These are phyloP conservation scores for Aureobasidium vineae DNA, from an alignment of 2,329 filamentous ascomycete species.

Conservation along the genomic window DNA sequence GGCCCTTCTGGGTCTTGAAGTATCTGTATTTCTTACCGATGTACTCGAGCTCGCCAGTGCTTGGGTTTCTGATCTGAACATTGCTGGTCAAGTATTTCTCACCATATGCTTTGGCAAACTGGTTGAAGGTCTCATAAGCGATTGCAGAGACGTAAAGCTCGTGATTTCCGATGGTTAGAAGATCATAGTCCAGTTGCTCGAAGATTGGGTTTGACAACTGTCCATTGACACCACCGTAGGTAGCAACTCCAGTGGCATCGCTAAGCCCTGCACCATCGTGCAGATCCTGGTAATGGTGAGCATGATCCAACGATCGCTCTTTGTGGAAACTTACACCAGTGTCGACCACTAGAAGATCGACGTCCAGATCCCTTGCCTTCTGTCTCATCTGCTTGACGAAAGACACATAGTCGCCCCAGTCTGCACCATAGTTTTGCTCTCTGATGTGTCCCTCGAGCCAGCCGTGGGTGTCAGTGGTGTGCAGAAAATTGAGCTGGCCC, in stretches of 20 bases:
- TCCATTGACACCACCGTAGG: conserved; percentile 50
- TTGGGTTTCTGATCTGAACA: conserved; percentile 50
- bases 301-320: background rate
- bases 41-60: conserved; percentile 46
- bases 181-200: conserved; percentile 54
- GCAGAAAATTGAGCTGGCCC: conserved; percentile 66
- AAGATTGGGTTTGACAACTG: conserved; percentile 54
- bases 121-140: conserved; percentile 60
- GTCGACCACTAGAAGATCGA: conserved; percentile 61
- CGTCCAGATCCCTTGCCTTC: conserved; percentile 56
- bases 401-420: conserved; percentile 65
- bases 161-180: conserved; percentile 61
- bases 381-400: conserved; percentile 61
- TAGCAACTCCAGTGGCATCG: conserved; percentile 51
- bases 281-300: conserved; percentile 46
- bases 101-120: conserved; percentile 59
- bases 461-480: conserved; percentile 61
- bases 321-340: conserved; percentile 44
- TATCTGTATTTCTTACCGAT: conserved; percentile 52
- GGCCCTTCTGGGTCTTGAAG: conserved; percentile 50
- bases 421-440: conserved; percentile 62
- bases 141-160: conserved; percentile 64
- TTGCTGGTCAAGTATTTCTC: conserved; percentile 56
- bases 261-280: conserved; percentile 64
- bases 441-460: conserved; percentile 48